Base-by-base conservation (phyloP, 2,329 filamentous ascomycete genomes). In the Didymella lethalis region DNA sequence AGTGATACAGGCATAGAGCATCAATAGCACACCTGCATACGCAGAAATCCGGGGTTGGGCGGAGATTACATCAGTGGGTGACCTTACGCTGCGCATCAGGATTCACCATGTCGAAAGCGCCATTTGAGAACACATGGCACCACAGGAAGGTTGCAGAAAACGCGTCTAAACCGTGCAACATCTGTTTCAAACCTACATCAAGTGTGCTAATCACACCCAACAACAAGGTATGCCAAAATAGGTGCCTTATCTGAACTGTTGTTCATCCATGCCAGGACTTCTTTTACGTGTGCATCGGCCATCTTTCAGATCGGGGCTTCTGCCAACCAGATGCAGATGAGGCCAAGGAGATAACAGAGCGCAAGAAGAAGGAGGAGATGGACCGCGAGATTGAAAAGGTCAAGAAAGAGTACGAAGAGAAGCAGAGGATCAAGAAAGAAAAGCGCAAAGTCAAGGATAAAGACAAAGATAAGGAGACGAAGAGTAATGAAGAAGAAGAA, bases 131-230 rank as follows among this genome's bases (percentile, higher is more conserved):
- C 73, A 78, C 90, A 29, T 98, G 94, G 80, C 88, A 91, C 64
- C 90, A 93, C 64, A 90, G 94, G 48, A 91, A 88, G 67, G 94
- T 98, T 34, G 93, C 93, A 12, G 92, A 96, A 29, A 85, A 87
- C n/a, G 85, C 90, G 1, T 85, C 91, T 12, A 96, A 91, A 78
- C 84, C 91, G 48, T 99, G 95, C 78, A 90, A 92, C 77, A 87
- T 98, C 63, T 98, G 95, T 83, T 96, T 90, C 82, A 96, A 95
- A 78, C 90, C 91, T 8, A 92, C 89, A 59, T 87, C 89, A 7
- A 96, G 90, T 65, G 94, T 98, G 18, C 82, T 99, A 54, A 91
- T 97, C 67, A 96, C 93, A 8, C 86, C 91, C 0, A 93, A 96
- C 70, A 93, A 92, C 71, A 95, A 94, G 87, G 93, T 95, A 79